A percentile compares a stretch with the other conserved stretches of the same genome.
These are phyloP conservation scores for Taphrina populina DNA, from an alignment of 1,139 yeast species.

Conservation along the genomic window DNA sequence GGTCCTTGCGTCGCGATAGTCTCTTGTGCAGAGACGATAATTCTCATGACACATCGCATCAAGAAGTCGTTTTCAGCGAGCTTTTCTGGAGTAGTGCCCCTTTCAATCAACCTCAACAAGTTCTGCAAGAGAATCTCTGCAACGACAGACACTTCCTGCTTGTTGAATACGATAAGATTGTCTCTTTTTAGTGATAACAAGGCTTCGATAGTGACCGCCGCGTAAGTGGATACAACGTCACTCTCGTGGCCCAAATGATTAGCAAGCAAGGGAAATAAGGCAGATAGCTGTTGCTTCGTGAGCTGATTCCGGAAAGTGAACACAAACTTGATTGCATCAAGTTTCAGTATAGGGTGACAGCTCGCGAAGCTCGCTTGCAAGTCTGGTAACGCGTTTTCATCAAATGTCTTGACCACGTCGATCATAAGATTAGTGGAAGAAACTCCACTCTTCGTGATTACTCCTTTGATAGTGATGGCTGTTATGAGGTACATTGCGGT, in stretches of 20 bases:
- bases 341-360: constrained; percentile 71
- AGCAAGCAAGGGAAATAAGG: constrained; percentile 78
- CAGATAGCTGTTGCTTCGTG: constrained; percentile 75
- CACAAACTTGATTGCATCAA: constrained; percentile 89
- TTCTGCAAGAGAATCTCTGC: constrained; percentile 59
- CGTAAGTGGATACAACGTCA: constrained; percentile 86
- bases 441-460: constrained; percentile 82
- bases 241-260: constrained; percentile 61
- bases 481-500: constrained; percentile 82
- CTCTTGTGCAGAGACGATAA: constrained; percentile 73
- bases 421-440: constrained; percentile 72
- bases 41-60: constrained; percentile 77
- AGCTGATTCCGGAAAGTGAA: constrained; percentile 84
- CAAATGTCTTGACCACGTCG: constrained; percentile 83
- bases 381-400: constrained; percentile 77
- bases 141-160: constrained; percentile 64
- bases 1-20: constrained; percentile 50
- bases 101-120: constrained; percentile 64
- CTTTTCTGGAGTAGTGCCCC: constrained; percentile 75
- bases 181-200: constrained; percentile 68
- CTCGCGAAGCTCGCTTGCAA: constrained; percentile 53
- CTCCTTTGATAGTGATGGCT: constrained; percentile 87
- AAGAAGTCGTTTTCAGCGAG: constrained; percentile 92
- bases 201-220: constrained; percentile 89
- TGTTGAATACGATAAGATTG: constrained; percentile 61